A percentile compares a stretch with the other conserved stretches of the same genome.
phyloP scores from a whole-genome alignment of 2,329 filamentous ascomycete species.

The Ophiostoma piceae region DNA sequence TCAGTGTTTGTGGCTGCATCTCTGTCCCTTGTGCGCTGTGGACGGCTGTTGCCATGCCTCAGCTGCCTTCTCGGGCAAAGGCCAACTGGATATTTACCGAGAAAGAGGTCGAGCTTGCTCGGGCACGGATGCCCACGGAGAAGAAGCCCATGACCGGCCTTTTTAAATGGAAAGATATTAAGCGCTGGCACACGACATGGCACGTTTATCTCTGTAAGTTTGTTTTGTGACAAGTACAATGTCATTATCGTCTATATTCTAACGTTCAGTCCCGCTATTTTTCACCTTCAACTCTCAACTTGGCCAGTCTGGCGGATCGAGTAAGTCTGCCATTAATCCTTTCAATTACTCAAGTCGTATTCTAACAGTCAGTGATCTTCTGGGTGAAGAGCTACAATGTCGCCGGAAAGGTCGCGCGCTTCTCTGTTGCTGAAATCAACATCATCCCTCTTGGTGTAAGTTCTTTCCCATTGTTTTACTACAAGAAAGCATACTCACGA shows the following conservation, averaged over 20 bases:
- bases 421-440: neutral
- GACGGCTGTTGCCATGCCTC: conserved; percentile 31
- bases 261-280: conserved; percentile 28
- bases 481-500: neutral
- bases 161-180: conserved; percentile 33
- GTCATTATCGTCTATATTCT: neutral
- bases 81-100: conserved; percentile 32
- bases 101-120: conserved; percentile 28
- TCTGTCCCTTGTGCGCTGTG: conserved; percentile 30
- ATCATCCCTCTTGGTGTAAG: conserved; percentile 3
- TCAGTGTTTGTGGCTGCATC: conserved; percentile 30
- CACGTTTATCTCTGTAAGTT: conserved; percentile 31
- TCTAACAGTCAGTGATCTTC: conserved; percentile 2
- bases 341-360: neutral
- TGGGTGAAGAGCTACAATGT: conserved; percentile 8
- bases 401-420: neutral
- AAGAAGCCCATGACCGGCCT: conserved; percentile 29
- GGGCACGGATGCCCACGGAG: conserved; percentile 30
- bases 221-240: no score
- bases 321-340: neutral
- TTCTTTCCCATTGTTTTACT: neutral
- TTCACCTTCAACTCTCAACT: conserved; percentile 29
- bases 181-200: conserved; percentile 33
- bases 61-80: conserved; percentile 29
- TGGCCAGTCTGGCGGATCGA: conserved; percentile 27